Conservation (phyloP, 345 rosid genomes). For the Acer saccharum region DNA sequence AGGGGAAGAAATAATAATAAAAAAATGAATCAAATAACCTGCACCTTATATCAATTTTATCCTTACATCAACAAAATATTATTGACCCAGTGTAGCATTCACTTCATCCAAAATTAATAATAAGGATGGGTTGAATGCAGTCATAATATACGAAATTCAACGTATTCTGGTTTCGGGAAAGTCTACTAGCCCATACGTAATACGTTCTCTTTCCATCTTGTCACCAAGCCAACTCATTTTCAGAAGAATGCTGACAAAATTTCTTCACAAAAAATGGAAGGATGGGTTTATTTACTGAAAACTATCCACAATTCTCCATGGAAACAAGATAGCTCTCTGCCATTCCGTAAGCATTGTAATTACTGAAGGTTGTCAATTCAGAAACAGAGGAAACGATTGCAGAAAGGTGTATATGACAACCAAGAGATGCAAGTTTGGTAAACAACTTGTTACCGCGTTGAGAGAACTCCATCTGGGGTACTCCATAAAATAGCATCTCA, state of each 20-base stretch:
- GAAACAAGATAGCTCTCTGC: not conserved
- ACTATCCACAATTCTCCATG: not conserved
- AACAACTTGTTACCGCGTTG: not conserved
- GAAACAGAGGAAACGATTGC: not conserved
- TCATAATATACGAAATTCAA: not conserved
- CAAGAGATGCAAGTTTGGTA: not conserved
- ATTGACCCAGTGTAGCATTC: not conserved
- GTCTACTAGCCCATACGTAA: not conserved
- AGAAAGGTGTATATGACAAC: not conserved
- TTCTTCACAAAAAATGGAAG: not conserved
- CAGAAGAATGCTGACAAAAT: not conserved
- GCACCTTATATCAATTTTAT: not conserved
- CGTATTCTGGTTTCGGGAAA: not conserved
- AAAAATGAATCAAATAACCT: not conserved
- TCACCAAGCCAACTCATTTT: not conserved
- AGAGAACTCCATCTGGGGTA: not conserved
- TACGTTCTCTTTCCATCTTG: no score
- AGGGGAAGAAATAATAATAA: no score
- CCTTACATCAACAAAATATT: not conserved
- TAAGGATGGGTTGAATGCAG: not conserved
- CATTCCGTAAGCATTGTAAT: not conserved
- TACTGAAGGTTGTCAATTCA: not conserved
- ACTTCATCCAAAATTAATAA: not conserved
- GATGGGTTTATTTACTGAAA: not conserved
- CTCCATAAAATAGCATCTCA: constrained; percentile 28